Conservation (phyloP, 163 green algal genomes). For the Chlamydomonas reinhardtii region DNA sequence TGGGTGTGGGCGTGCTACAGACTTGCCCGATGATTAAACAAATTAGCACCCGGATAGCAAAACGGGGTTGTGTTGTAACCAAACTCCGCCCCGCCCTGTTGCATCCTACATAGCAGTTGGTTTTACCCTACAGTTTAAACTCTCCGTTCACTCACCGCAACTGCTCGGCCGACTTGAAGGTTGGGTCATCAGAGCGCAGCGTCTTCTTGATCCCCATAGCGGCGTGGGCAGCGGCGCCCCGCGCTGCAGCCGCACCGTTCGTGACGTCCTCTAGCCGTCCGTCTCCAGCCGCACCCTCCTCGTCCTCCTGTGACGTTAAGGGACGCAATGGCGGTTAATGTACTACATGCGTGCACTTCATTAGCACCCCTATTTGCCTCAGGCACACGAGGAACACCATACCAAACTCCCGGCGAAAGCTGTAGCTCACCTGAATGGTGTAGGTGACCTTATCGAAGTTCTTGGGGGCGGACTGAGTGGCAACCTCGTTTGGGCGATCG, state of each 20-base stretch:
- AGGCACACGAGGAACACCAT: too few species aligned
- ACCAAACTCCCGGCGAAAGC: too few species aligned
- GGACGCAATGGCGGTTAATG: background rate
- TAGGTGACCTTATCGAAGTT: constrained; percentile 92
- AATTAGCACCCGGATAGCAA: too few species aligned
- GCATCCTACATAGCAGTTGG: too few species aligned
- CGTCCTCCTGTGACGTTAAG: constrained; percentile 63
- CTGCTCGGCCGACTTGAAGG: constrained; percentile 70
- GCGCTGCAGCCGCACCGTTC: constrained; percentile 57
- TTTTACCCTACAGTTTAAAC: too few species aligned
- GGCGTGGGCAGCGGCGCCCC: background rate
- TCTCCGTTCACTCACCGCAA: constrained; percentile 55
- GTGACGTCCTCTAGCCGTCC: constrained; percentile 63
- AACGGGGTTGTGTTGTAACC: too few species aligned
- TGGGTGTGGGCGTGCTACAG: too few species aligned
- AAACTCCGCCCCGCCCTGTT: too few species aligned
- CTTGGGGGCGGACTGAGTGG: constrained; percentile 75
- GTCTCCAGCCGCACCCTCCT: constrained; percentile 62
- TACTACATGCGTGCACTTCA: too few species aligned
- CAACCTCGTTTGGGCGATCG: constrained; percentile 77
- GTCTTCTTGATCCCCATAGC: constrained; percentile 63
- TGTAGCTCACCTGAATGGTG: constrained; percentile 64
- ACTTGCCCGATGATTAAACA: too few species aligned
- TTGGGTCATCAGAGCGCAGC: constrained; percentile 74
- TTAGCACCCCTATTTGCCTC: too few species aligned